These are phyloP conservation scores for Priceomyces haplophilus DNA, from an alignment of 805 yeast species.

Conservation along the genomic window DNA sequence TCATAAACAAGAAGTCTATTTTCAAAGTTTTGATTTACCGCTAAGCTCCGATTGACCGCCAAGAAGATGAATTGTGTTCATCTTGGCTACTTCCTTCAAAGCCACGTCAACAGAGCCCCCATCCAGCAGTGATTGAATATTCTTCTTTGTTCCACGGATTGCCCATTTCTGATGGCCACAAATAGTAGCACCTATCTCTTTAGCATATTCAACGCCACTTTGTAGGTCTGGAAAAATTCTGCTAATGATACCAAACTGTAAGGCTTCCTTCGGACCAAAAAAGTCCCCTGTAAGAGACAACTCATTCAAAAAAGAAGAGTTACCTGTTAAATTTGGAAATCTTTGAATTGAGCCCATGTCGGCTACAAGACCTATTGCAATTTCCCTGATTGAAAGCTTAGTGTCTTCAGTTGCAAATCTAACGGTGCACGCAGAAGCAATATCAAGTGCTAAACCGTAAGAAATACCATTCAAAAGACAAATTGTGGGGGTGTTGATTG, in stretches of 20 bases:
- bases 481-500: constrained; percentile 59
- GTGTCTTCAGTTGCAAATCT: constrained; percentile 55
- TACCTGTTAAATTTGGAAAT: constrained; percentile 51
- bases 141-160: constrained; percentile 58
- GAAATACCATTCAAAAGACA: constrained; percentile 62
- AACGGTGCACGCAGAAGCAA: constrained; percentile 56
- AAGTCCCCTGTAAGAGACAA: constrained; percentile 59
- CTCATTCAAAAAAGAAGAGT: constrained; percentile 57
- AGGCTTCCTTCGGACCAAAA: constrained; percentile 56
- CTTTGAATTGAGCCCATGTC: constrained; percentile 78
- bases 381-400: constrained; percentile 60
- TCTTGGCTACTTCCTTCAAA: constrained; percentile 50
- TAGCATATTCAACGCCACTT: constrained; percentile 49
- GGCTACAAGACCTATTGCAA: constrained; percentile 71
- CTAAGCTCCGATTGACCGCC: not conserved
- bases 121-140: constrained; percentile 41
- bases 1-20: too few relatives aligned
- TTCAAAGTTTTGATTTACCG: too few relatives aligned
- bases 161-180: constrained; percentile 54
- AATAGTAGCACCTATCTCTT: constrained; percentile 47
- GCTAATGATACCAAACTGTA: constrained; percentile 53
- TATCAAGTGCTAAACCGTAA: constrained; percentile 68
- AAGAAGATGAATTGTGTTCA: constrained; percentile 40
- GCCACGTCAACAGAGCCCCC: constrained; percentile 45
- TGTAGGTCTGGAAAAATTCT: constrained; percentile 43